A percentile compares a stretch with the other conserved stretches of the same genome.
Evolutionary conservation across 768 basidiomycete species (phyloP).

Genomic region (Nidularia sp.): DNA sequence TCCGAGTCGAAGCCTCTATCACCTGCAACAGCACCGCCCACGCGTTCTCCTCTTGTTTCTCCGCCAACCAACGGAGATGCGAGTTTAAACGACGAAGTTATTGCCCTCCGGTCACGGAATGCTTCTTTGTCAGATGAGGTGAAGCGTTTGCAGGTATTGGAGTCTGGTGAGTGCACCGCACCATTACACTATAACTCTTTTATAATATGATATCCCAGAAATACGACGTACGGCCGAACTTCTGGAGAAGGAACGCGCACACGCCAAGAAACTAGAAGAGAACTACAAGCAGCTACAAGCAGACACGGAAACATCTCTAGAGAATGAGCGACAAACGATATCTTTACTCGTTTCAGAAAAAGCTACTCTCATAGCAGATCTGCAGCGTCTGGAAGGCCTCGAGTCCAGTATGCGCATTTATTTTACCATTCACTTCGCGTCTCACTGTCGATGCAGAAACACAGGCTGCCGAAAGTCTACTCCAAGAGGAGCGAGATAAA

Average conservation of each 20-base stretch:
- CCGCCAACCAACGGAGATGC: not conserved
- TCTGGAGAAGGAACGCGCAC: slow-evolving; percentile 27
- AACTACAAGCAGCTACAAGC: slow-evolving; percentile 22
- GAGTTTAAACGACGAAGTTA: not conserved
- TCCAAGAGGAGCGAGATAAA: slow-evolving; percentile 39
- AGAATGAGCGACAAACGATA: slow-evolving; percentile 71
- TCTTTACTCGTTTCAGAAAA: slow-evolving; percentile 75
- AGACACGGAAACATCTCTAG: slow-evolving; percentile 29
- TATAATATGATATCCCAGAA: too few species aligned
- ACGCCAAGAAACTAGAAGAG: slow-evolving; percentile 22
- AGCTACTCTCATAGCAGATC: slow-evolving; percentile 49
- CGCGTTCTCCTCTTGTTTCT: slow-evolving; percentile 5
- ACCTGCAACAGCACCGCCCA: slow-evolving; percentile 15
- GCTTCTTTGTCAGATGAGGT: slow-evolving; percentile 12
- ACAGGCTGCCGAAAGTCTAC: slow-evolving; percentile 33
- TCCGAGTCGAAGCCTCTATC: slow-evolving; percentile 14
- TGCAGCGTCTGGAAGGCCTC: slow-evolving; percentile 54
- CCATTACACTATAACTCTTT: too few species aligned
- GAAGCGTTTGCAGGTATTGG: slow-evolving; percentile 22
- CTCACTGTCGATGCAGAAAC: slow-evolving; percentile 37
- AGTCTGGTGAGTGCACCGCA: slow-evolving; percentile 19
- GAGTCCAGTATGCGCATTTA: slow-evolving; percentile 53
- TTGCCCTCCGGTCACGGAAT: not conserved
- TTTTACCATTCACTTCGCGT: not conserved
- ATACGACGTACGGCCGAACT: slow-evolving; percentile 26